A percentile compares a stretch with the other conserved stretches of the same genome.
phyloP scores from a whole-genome alignment of 2,329 filamentous ascomycete species.

The Zymoseptoria passerinii region DNA sequence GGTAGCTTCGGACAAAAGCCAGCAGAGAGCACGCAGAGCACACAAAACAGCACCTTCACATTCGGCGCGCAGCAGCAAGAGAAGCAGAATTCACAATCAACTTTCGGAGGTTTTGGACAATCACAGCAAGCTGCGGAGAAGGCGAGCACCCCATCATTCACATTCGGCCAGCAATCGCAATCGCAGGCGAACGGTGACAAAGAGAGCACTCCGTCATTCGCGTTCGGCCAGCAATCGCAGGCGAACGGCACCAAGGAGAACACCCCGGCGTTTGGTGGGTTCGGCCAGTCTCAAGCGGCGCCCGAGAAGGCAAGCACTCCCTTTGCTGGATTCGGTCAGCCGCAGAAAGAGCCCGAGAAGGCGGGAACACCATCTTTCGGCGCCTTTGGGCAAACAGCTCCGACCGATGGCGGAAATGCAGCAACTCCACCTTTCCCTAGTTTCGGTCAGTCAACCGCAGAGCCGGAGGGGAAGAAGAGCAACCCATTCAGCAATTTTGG shows the following conservation, averaged over 20 bases:
- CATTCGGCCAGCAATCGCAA: slow-evolving; percentile 2
- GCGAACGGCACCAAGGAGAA: slow-evolving; percentile 3
- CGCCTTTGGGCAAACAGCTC: background rate
- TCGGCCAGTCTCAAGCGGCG: background rate
- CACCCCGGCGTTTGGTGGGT: background rate
- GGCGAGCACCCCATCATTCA: slow-evolving; percentile 2
- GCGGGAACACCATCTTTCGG: background rate
- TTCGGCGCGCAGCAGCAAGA: slow-evolving; percentile 2
- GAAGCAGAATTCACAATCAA: slow-evolving; percentile 3
- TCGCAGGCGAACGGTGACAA: slow-evolving; percentile 5
- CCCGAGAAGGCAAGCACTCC: slow-evolving; percentile 1
- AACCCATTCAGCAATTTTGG: background rate
- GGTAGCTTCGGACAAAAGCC: slow-evolving; percentile 13
- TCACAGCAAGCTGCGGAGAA: slow-evolving; percentile 3
- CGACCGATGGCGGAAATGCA: background rate
- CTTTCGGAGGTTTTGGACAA: slow-evolving; percentile 6
- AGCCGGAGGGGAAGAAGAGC: background rate
- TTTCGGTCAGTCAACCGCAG: background rate
- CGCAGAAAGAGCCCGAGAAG: background rate
- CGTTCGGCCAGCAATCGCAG: slow-evolving; percentile 4
- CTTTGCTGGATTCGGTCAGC: slow-evolving; percentile 2
- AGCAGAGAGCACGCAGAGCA: slow-evolving; percentile 7
- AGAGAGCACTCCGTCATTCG: slow-evolving; percentile 2
- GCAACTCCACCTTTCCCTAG: background rate
- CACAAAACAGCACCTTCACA: slow-evolving; percentile 3